phyloP scores from a whole-genome alignment of 257 asterid species.

The Primulina huaijiensis region DNA sequence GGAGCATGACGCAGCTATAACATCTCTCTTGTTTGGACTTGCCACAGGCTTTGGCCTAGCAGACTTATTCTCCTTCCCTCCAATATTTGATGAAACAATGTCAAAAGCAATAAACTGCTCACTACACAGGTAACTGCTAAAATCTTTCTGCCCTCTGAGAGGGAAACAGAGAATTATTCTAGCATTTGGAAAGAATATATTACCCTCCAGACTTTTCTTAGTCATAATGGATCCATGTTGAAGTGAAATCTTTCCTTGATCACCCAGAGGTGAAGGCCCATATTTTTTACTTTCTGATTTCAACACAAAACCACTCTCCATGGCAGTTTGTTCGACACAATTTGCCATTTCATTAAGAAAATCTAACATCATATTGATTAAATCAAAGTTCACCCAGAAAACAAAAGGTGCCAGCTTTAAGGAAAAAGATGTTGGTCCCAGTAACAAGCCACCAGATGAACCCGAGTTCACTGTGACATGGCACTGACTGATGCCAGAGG shows the following conservation, averaged over 20 bases:
- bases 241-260: conserved; percentile 33
- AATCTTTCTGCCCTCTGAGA: conserved; percentile 32
- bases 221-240: conserved; percentile 29
- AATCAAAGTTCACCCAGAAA: conserved; percentile 71
- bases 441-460: conserved; percentile 46
- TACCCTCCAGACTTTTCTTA: conserved; percentile 45
- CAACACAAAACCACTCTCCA: conserved; percentile 23
- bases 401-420: conserved; percentile 68
- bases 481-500: conserved; percentile 56
- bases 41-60: conserved; percentile 36
- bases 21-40: conserved; percentile 40
- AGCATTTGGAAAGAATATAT: conserved; percentile 62
- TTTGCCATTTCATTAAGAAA: conserved; percentile 50
- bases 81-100: conserved; percentile 40
- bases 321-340: conserved; percentile 35
- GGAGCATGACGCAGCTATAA: conserved; percentile 45
- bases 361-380: conserved; percentile 35
- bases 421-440: conserved; percentile 63
- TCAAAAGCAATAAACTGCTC: conserved; percentile 75
- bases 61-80: conserved; percentile 40
- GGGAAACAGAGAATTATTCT: conserved; percentile 80
- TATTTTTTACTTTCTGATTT: conserved; percentile 28
- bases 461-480: conserved; percentile 47
- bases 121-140: conserved; percentile 54
- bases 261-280: conserved; percentile 31